These are phyloP conservation scores for Fusarium tanahbumbuense DNA, from an alignment of 2,329 filamentous ascomycete genomes.

Conservation along the genomic window DNA sequence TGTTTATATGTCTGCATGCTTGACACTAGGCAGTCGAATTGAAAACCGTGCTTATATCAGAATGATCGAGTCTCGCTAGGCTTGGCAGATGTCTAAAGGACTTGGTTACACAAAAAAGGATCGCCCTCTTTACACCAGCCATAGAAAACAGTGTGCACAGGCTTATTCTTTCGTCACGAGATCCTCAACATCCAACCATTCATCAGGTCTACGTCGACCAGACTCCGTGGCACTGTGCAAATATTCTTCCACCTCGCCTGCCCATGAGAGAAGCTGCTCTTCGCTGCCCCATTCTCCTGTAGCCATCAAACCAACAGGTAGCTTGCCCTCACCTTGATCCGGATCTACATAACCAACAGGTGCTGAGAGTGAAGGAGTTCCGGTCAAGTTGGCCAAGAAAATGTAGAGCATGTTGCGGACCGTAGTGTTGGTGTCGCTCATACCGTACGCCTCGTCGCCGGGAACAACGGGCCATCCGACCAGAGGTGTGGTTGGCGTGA, in stretches of 20 bases:
- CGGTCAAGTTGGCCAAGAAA: slow-evolving; percentile 85
- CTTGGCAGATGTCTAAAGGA: neutral
- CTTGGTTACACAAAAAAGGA: rapidly evolving
- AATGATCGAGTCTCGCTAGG: neutral
- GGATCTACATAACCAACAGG: slow-evolving; percentile 79
- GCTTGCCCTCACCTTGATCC: slow-evolving; percentile 65
- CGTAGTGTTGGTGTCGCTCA: slow-evolving; percentile 77
- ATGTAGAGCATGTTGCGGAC: slow-evolving; percentile 87
- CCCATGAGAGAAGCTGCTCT: slow-evolving; percentile 71
- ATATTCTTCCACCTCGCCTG: slow-evolving; percentile 67
- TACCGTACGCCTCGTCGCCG: slow-evolving; percentile 74
- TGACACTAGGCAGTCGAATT: neutral
- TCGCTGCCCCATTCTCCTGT: slow-evolving; percentile 76
- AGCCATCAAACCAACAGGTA: slow-evolving; percentile 72
- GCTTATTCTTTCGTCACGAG: slow-evolving; percentile 35
- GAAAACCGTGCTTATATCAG: neutral
- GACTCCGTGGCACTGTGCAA: slow-evolving; percentile 61
- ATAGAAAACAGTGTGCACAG: neutral
- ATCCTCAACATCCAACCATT: slow-evolving; percentile 69
- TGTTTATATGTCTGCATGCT: neutral
- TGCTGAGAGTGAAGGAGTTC: slow-evolving; percentile 78
- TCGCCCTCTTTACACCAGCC: neutral
- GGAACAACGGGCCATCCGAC: slow-evolving; percentile 76
- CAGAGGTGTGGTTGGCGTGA: slow-evolving; percentile 81
- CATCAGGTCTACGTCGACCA: slow-evolving; percentile 62